phyloP scores from a whole-genome alignment of 1,284 basidiomycete species.

The Trichosporon inkin region DNA sequence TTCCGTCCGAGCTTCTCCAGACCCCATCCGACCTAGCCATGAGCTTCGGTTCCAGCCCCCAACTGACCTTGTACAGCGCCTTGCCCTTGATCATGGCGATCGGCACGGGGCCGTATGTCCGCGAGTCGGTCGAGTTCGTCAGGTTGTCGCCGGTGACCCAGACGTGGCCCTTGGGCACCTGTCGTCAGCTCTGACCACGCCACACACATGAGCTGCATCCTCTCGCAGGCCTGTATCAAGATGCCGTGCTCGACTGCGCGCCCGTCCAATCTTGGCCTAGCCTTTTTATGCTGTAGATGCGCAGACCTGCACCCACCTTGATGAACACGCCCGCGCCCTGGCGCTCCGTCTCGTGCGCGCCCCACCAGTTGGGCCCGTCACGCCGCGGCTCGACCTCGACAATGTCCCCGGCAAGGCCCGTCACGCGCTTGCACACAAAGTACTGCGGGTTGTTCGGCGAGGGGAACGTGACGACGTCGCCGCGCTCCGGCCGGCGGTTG shows the following conservation, averaged over 20 bases:
- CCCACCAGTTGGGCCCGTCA: slow-evolving; percentile 49
- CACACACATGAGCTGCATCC: neutral
- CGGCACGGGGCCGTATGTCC: slow-evolving; percentile 86
- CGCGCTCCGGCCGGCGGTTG: slow-evolving; percentile 55
- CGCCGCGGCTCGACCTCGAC: slow-evolving; percentile 72
- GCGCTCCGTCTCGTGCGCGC: neutral
- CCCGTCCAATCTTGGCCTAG: slow-evolving; percentile 60
- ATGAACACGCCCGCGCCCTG: neutral
- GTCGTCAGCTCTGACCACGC: slow-evolving; percentile 39
- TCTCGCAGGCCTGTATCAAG: too few relatives aligned
- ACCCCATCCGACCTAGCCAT: neutral
- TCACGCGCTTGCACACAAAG: slow-evolving; percentile 84
- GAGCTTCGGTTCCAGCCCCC: neutral
- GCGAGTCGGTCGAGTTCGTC: slow-evolving; percentile 75
- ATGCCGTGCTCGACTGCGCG: neutral
- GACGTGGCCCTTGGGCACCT: slow-evolving; percentile 76
- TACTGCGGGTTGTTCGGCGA: slow-evolving; percentile 63
- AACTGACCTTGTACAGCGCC: slow-evolving; percentile 20
- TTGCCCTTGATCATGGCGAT: slow-evolving; percentile 74
- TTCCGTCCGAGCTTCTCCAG: neutral
- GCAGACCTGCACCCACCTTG: slow-evolving; percentile 6
- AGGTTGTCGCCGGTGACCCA: slow-evolving; percentile 93
- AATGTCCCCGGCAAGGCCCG: slow-evolving; percentile 85
- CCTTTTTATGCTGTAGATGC: too few relatives aligned
- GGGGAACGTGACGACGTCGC: slow-evolving; percentile 73